A percentile compares a stretch with the other conserved stretches of the same genome.
These are phyloP conservation scores for Aspergillus leporis DNA, from an alignment of 495 filamentous ascomycete species.

Conservation along the genomic window DNA sequence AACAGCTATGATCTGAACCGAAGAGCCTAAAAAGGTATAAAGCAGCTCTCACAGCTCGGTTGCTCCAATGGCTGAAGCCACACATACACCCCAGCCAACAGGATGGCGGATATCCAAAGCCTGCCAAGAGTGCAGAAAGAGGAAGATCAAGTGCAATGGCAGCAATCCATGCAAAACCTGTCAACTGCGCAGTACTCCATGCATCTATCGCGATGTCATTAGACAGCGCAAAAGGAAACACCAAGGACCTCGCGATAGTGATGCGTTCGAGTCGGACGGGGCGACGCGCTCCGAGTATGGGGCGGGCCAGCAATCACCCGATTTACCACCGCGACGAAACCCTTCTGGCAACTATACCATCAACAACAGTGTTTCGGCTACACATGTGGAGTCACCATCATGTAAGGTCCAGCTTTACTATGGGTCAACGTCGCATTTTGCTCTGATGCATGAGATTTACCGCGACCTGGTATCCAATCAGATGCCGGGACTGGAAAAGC, in stretches of 20 bases:
- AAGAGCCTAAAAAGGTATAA: background rate
- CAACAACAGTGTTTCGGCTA: constrained; percentile 45
- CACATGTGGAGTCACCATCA: constrained; percentile 46
- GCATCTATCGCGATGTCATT: constrained; percentile 42
- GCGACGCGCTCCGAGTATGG: constrained; percentile 17
- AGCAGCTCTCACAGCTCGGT: background rate
- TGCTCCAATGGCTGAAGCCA: constrained; percentile 30
- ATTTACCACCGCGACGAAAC: constrained; percentile 19
- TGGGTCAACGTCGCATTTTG: constrained; percentile 47
- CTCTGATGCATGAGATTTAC: constrained; percentile 48
- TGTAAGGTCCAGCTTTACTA: constrained; percentile 49
- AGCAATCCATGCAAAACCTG: constrained; percentile 45
- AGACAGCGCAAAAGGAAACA: constrained; percentile 42
- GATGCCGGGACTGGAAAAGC: constrained; percentile 21
- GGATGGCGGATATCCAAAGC: constrained; percentile 46
- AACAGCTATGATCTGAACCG: background rate
- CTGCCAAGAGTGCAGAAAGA: constrained; percentile 45
- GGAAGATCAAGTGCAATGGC: constrained; percentile 49
- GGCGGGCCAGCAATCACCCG: constrained; percentile 19
- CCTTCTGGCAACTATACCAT: constrained; percentile 31
- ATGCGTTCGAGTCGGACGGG: constrained; percentile 3
- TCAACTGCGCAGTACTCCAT: constrained; percentile 34
- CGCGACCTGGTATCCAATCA: constrained; percentile 36
- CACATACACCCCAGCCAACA: constrained; percentile 17
- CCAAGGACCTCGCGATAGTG: constrained; percentile 15